Percentiles rank a stretch among this genome's conserved stretches.
Evolutionary conservation across 768 basidiomycete genomes (phyloP).

Genomic region (Psilocybe cyanescens): DNA sequence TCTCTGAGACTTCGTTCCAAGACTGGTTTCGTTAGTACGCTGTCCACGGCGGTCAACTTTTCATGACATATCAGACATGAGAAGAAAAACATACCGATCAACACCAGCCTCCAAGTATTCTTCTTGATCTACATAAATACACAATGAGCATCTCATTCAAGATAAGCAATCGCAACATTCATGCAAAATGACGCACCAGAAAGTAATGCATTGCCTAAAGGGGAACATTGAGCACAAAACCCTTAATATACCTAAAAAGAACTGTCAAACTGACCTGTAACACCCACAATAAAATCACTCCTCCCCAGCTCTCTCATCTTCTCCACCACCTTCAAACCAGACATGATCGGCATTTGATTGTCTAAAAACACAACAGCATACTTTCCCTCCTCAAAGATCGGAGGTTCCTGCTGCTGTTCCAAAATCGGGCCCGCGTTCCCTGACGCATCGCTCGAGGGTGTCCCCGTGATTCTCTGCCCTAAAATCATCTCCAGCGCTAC

Average conservation of each 20-base stretch:
- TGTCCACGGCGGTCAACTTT: conserved; percentile 29
- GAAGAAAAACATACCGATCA: conserved; percentile 56
- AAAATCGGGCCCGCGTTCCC: conserved; percentile 39
- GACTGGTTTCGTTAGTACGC: conserved; percentile 82
- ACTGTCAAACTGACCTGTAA: conserved; percentile 55
- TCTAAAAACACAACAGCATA: conserved; percentile 57
- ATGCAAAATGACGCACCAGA: conserved; percentile 38
- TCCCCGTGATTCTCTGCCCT: conserved; percentile 36
- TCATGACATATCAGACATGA: neutral
- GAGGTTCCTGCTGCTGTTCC: conserved; percentile 33
- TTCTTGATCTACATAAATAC: conserved; percentile 59
- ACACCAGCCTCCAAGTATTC: conserved; percentile 79
- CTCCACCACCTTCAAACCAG: conserved; percentile 69
- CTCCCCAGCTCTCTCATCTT: conserved; percentile 69
- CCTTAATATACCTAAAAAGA: neutral
- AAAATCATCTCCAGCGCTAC: conserved; percentile 75
- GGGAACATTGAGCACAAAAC: neutral
- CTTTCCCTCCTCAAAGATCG: conserved; percentile 34
- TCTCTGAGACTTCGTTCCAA: conserved; percentile 58
- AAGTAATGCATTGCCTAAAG: conserved; percentile 55
- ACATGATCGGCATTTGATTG: conserved; percentile 87
- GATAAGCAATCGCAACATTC: conserved; percentile 2
- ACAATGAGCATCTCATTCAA: conserved; percentile 1
- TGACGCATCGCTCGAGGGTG: conserved; percentile 44
- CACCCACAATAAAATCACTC: conserved; percentile 80